A percentile compares a stretch with the other conserved stretches of the same genome.
Conservation (phyloP, 1,284 basidiomycete species). For the Tremellales sp. region DNA sequence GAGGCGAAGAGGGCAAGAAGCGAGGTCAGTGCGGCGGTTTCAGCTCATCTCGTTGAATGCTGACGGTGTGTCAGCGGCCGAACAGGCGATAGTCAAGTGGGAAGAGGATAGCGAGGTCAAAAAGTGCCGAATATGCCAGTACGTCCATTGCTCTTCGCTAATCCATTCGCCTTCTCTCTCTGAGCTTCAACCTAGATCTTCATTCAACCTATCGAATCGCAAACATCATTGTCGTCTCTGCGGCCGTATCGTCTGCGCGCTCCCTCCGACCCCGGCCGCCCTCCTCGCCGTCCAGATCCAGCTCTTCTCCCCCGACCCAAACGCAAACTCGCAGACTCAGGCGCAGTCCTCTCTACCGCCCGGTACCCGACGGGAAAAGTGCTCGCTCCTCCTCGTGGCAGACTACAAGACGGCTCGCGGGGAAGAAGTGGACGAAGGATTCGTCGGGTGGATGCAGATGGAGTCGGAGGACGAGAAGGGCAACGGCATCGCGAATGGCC, state of each 20-base stretch:
- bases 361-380: slow-evolving; percentile 60
- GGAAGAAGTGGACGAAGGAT: slow-evolving; percentile 77
- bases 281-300: slow-evolving; percentile 50
- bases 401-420: slow-evolving; percentile 69
- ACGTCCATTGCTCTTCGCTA: slow-evolving; percentile 40
- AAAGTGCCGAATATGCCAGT: slow-evolving; percentile 83
- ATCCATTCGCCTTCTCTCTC: neutral
- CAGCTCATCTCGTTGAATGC: neutral
- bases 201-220: slow-evolving; percentile 84
- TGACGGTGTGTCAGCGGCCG: slow-evolving; percentile 57
- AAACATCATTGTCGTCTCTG: slow-evolving; percentile 97
- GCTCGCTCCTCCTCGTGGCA: slow-evolving; percentile 74
- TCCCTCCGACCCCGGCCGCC: slow-evolving; percentile 63
- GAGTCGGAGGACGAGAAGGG: neutral
- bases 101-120: slow-evolving; percentile 72
- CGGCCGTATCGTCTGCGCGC: slow-evolving; percentile 85
- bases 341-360: slow-evolving; percentile 27
- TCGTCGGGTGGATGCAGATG: slow-evolving; percentile 61
- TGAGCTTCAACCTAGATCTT: slow-evolving; percentile 52
- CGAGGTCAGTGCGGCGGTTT: slow-evolving; percentile 23
- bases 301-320: slow-evolving; percentile 38
- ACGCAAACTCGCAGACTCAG: slow-evolving; percentile 7
- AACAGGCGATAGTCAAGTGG: slow-evolving; percentile 94
- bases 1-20: slow-evolving; percentile 50
- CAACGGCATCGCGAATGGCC: slow-evolving; percentile 9